Base-by-base conservation (phyloP, 768 basidiomycete species). In the Baorangia bicolor region DNA sequence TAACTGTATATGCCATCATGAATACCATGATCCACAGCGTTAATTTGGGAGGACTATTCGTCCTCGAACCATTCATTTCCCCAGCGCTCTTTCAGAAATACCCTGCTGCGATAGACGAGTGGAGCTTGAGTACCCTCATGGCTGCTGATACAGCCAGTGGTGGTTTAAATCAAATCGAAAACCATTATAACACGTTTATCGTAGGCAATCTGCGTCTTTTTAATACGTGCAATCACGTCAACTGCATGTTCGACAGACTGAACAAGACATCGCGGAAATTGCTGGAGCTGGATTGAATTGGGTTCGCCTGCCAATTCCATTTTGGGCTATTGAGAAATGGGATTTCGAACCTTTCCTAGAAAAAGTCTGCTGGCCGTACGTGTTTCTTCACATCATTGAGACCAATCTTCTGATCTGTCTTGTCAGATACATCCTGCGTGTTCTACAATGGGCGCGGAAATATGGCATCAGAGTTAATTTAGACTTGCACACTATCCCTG, bases 231-330 rank as follows among this genome's bases (percentile, higher is more conserved):
- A 23, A 47, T 53, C 31, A 51, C 10, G 23, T 40, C 27, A 9
- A 28, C 41, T 25, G 55, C 33, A 35, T 53, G 42, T 34, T 48
- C 41, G 37, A 27, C 69, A 94, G 90, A 94, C 90, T 51, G 92
- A 94, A 68, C 75, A 90, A 73, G 94, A 96, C 74, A 85, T 95
- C 57, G 93, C 93, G 35, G 76, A 86, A 67, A 95, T 97, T 56
- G 92, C 94, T 42, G 88, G 83, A 38, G 92, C 91, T 28, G 94
- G 93, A 4, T 73, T 94, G 46, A 94, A 92, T 73, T 94, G 87
- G 80, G 73, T 95, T 43, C 81, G 92, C 3, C 72, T 94, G 41
- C 90, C 92, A 1, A 79, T 94, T 40, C 83, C 88, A 3, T 94
- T 84, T 73, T 96, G 93, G 93, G 88, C 88, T 8, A 85, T 94